Conservation (phyloP, 1,139 yeast genomes). For the Candida tetrigidarum region DNA sequence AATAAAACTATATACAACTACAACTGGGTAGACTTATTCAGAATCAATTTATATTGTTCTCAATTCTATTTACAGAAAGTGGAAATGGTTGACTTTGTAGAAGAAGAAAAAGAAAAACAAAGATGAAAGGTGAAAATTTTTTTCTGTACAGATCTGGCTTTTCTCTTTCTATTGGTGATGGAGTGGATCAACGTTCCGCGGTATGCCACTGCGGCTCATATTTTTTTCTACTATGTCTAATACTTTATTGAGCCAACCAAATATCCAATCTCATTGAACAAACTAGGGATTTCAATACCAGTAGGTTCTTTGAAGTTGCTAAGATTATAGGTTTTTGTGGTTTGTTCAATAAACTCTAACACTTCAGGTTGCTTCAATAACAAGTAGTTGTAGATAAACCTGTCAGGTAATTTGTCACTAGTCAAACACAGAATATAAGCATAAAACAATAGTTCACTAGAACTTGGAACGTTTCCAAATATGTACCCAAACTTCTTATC, state of each 20-base stretch:
- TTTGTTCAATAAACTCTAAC: conserved; percentile 8
- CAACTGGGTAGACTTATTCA: too few species aligned
- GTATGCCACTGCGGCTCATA: neutral
- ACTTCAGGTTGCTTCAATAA: conserved; percentile 28
- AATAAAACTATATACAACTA: neutral
- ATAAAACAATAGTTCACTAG: conserved; percentile 30
- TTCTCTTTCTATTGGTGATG: neutral
- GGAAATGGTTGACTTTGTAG: neutral
- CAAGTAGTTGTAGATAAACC: conserved; percentile 40
- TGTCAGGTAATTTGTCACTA: conserved; percentile 45
- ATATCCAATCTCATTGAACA: conserved; percentile 38
- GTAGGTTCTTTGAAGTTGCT: conserved; percentile 25
- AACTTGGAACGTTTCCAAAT: conserved; percentile 14
- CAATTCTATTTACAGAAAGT: neutral
- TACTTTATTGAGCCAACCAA: conserved; percentile 20
- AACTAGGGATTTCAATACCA: conserved; percentile 38
- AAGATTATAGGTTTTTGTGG: conserved; percentile 1
- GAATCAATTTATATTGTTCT: neutral
- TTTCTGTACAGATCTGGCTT: neutral
- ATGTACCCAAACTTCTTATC: conserved; percentile 11
- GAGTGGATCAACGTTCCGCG: too few species aligned
- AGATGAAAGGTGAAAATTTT: conserved; percentile 1
- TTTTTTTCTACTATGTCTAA: too few species aligned
- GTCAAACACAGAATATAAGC: conserved; percentile 46
- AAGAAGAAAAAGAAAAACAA: neutral